Conservation (phyloP, 257 asterid genomes). For the Solanum corneliomulleri region DNA sequence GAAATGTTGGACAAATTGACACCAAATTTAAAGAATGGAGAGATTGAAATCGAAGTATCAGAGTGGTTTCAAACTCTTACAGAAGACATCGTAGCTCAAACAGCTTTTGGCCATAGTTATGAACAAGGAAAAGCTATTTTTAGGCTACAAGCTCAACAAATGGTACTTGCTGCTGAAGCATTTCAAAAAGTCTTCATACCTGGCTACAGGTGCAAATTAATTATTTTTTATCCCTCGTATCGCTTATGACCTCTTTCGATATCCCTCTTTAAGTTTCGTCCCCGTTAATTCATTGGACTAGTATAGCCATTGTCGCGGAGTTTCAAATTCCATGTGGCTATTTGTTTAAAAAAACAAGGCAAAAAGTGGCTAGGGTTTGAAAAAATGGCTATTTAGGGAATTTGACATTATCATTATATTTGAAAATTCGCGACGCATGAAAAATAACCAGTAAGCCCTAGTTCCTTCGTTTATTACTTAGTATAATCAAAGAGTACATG, state of each 20-base stretch:
- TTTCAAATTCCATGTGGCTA: not conserved
- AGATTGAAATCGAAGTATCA: constrained; percentile 34
- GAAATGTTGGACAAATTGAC: constrained; percentile 29
- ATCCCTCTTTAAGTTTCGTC: not conserved
- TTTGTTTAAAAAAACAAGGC: not conserved
- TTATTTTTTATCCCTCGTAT: not conserved
- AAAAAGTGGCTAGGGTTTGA: not conserved
- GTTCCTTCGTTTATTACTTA: not conserved
- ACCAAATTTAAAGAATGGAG: not conserved
- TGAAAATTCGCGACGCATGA: not conserved
- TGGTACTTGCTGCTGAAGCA: constrained; percentile 30
- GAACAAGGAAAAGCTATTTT: constrained; percentile 34
- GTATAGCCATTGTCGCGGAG: not conserved
- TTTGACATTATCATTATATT: no score
- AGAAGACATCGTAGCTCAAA: constrained; percentile 31
- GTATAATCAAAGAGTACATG: not conserved
- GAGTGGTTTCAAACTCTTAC: constrained; percentile 32
- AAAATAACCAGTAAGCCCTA: not conserved
- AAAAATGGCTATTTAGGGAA: not conserved
- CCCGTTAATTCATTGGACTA: not conserved
- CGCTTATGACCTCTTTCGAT: not conserved
- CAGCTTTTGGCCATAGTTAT: constrained; percentile 32
- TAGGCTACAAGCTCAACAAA: constrained; percentile 28
- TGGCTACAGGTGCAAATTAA: constrained; percentile 26
- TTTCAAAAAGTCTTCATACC: constrained; percentile 34